phyloP scores from a whole-genome alignment of 805 yeast genomes.

The Suhomyces vadensis region DNA sequence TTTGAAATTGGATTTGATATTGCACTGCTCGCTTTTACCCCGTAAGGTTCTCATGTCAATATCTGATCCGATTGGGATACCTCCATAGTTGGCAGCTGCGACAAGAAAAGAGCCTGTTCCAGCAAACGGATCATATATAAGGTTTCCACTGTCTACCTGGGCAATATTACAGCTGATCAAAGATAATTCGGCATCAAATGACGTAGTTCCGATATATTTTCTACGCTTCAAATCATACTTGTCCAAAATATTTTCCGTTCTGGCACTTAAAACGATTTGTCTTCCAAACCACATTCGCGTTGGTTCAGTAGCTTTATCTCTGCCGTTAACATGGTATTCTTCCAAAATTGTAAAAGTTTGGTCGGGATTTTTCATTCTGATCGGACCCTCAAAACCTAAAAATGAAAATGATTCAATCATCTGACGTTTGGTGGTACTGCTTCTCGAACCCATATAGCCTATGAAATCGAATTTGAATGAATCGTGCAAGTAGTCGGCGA shows the following conservation, averaged over 20 bases:
- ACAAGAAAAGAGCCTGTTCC: slow-evolving; percentile 95
- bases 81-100: slow-evolving; percentile 85
- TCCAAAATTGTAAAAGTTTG: slow-evolving; percentile 72
- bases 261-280: slow-evolving; percentile 59
- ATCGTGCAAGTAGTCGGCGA: slow-evolving; percentile 39
- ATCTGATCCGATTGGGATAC: slow-evolving; percentile 81
- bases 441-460: slow-evolving; percentile 70
- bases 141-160: slow-evolving; percentile 61
- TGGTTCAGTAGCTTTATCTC: slow-evolving; percentile 52
- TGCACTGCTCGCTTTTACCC: slow-evolving; percentile 60
- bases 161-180: slow-evolving; percentile 86
- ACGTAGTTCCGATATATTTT: slow-evolving; percentile 91
- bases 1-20: slow-evolving; percentile 65
- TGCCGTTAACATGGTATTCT: slow-evolving; percentile 56
- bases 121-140: slow-evolving; percentile 91
- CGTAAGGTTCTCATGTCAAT: slow-evolving; percentile 79
- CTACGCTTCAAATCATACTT: slow-evolving; percentile 78
- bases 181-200: slow-evolving; percentile 92
- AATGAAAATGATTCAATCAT: slow-evolving; percentile 73
- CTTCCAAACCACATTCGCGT: slow-evolving; percentile 72
- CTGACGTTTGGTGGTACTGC: slow-evolving; percentile 49
- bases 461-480: slow-evolving; percentile 82
- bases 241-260: slow-evolving; percentile 68
- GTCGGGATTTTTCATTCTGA: slow-evolving; percentile 76
- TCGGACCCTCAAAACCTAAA: slow-evolving; percentile 73